phyloP scores from a whole-genome alignment of 768 basidiomycete species.

The Suillus variegatus region DNA sequence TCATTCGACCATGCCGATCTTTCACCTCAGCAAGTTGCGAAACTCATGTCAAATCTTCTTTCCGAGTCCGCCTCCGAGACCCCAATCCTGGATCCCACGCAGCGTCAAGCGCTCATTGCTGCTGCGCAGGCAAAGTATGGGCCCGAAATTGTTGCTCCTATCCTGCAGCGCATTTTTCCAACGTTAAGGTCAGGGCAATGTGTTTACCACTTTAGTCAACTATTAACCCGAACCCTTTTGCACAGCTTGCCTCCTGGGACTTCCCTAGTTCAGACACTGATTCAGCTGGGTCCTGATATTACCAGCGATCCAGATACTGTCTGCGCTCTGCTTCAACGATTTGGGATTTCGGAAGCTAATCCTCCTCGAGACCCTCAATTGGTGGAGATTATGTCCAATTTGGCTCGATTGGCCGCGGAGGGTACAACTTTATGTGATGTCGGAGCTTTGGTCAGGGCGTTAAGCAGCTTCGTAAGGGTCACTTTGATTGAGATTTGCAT shows the following conservation, averaged over 20 bases:
- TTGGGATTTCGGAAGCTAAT: constrained; percentile 69
- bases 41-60: constrained; percentile 80
- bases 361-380: constrained; percentile 74
- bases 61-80: constrained; percentile 68
- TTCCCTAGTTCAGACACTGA: constrained; percentile 72
- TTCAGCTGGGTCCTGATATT: constrained; percentile 79
- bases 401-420: constrained; percentile 72
- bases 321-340: constrained; percentile 68
- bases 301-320: constrained; percentile 73
- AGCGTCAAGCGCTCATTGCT: constrained; percentile 73
- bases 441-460: constrained; percentile 67
- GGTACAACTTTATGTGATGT: constrained; percentile 75
- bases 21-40: constrained; percentile 69
- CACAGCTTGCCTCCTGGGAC: constrained; percentile 65
- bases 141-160: constrained; percentile 70
- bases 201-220: constrained; percentile 15
- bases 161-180: constrained; percentile 73
- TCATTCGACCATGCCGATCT: constrained; percentile 84
- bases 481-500: constrained; percentile 1
- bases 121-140: constrained; percentile 83
- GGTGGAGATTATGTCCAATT: constrained; percentile 66
- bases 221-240: constrained; percentile 15
- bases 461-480: constrained; percentile 70
- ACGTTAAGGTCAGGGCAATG: constrained; percentile 59
- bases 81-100: constrained; percentile 68